These are phyloP conservation scores for Podila epicladia DNA, from an alignment of 192 early-diverging fungal species.

Conservation along the genomic window DNA sequence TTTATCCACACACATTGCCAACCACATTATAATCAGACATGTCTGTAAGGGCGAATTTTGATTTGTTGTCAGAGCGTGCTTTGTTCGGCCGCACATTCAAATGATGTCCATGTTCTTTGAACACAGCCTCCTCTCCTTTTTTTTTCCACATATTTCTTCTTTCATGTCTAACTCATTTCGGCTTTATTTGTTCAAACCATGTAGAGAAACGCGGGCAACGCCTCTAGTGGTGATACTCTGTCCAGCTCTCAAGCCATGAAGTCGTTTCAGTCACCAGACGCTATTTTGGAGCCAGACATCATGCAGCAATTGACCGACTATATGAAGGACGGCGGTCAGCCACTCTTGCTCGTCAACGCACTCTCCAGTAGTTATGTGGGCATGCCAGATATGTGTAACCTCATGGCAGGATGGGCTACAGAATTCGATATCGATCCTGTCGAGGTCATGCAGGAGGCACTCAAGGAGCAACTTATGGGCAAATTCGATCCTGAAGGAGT, in stretches of 20 bases:
- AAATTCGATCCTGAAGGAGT: slow-evolving; percentile 66
- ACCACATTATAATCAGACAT: neutral
- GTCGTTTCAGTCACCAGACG: slow-evolving; percentile 47
- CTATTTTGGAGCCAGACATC: slow-evolving; percentile 60
- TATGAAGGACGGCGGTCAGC: slow-evolving; percentile 56
- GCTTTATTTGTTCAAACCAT: neutral
- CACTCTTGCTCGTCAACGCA: slow-evolving; percentile 58
- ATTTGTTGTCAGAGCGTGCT: no score
- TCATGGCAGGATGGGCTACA: slow-evolving; percentile 50
- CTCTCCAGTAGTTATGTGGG: slow-evolving; percentile 63
- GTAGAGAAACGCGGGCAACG: slow-evolving; percentile 11
- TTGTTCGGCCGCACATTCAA: no score
- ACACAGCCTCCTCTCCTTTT: neutral
- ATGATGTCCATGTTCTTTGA: neutral
- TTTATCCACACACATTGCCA: neutral
- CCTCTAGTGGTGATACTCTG: neutral
- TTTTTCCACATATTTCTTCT: neutral
- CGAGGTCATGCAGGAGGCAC: slow-evolving; percentile 56
- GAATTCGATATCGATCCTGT: slow-evolving; percentile 55
- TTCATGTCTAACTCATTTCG: neutral
- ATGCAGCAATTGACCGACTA: slow-evolving; percentile 47
- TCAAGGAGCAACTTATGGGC: slow-evolving; percentile 67
- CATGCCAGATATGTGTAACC: slow-evolving; percentile 62
- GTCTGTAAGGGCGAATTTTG: no score
- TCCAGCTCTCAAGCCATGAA: slow-evolving; percentile 17